Base-by-base conservation (phyloP, 139 green algal species). In the Closterium sp. region DNA sequence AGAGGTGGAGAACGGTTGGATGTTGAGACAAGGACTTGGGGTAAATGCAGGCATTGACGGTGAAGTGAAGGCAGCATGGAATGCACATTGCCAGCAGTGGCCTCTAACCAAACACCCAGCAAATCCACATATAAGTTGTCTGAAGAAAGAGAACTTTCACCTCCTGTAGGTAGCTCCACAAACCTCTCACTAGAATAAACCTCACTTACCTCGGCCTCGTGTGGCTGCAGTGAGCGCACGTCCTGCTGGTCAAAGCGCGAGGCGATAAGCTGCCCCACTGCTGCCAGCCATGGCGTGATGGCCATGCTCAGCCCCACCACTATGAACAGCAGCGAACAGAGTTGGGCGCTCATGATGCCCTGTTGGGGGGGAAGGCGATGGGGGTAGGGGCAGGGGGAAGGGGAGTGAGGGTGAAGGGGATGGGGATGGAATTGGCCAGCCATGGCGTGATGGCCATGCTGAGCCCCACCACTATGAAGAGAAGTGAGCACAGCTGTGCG, bases 251-350 rank as follows among this genome's bases (percentile, higher is more conserved):
- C 97, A 92, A 99, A 96, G 89, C 96, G 89, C 62, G 96, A 94
- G 22, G 97, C 97, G 87, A 99, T 89, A 70, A 95, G 94, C 38
- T 92, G 93, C 0, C 98, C 98, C n/a, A 97, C 30, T 28, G 94
- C 96, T 4, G 98, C 98, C 38, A 99, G 96, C 95, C 97, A 99
- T 28, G 98, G 98, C 30, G 97, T 98, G 32, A 99, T 91, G 1
- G 98, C 98, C 98, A 99, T 99, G 90, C 96, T 97, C 31, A 99
- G 95, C 28, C 97, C 98, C 7, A 99, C 98, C 87, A 99, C 97
- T 50, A 99, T 95, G 95, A 98, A 99, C 45, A 99, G 95, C 93
- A 98, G 89, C 90, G 95, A 97, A 89, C 96, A 97, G 38, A 99
- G 86, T 28, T 93, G 93, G 0, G 92, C 88, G 0, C 94, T 95